Evolutionary conservation across 1,139 yeast species (phyloP), one percentile per base, ranked within the genome.

Genomic region (Tardiomyces depauwii): DNA sequence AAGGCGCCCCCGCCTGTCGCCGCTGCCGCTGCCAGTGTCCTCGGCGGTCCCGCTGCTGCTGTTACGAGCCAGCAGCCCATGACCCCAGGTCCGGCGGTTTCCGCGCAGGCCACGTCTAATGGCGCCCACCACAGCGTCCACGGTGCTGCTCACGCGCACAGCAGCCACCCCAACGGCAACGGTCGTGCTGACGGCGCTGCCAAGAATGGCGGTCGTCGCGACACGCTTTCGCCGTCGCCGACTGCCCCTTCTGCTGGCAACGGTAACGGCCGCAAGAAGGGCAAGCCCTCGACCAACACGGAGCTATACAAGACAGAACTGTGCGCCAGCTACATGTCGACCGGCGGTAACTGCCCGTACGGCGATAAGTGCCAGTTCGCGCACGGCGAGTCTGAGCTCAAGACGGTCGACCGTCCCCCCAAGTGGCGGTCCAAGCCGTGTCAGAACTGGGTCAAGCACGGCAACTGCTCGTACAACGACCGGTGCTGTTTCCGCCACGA

Each of bases 331-430:
- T 88, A 72, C 63, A 76, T 80, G 62, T 80, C 78, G 56, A 74
- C 78, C 52, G 69, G 70, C 19, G 91, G 91, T 23, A 60, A 63
- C 49, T 88, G 96, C 63, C 95, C 95, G 10, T 88, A 88, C 61
- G 95, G 95, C 2, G 75, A 76, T 55, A 88, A 88, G 67, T 88
- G 96, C 62, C 96, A 88, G 66, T 88, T 88, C 72, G 96, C 96
- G 9, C 96, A 88, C 58, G 96, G 96, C 19, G 73, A 76, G 41
- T 68, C 74, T 48, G 96, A 88, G 62, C 70, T 88, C 57, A 85
- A 86, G 62, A 58, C 64, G 18, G 80, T 86, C 44, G 82, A 79
- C 51, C 74, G 94, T 50, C 84, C 91, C 14, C 78, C 83, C 49
- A 88, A 87, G 60, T 88, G 93, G 84, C 78, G 95, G 61, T 84